Evolutionary conservation across 768 basidiomycete genomes (phyloP), one percentile per base, ranked within the genome.

Genomic region (Tylopilus sp.): DNA sequence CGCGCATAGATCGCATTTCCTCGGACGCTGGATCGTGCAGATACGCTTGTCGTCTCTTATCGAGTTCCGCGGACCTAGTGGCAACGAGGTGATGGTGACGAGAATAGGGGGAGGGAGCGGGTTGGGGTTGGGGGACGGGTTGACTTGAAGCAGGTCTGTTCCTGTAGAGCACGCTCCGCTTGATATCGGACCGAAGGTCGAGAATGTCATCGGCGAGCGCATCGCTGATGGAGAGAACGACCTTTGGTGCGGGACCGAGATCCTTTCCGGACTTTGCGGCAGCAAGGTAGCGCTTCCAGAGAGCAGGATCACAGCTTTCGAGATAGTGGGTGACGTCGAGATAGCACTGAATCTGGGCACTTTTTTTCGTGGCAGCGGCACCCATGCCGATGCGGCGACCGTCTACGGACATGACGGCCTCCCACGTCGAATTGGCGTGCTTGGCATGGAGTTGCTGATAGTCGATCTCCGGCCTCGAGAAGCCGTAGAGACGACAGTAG

Each of bases 301-400:
- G 77, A 1, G 77, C 78, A 0, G 79, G 76, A 67, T 98, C 95
- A 67, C 91, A 95, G 51, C 74, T 77, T 66, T 95, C 88, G 53
- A 98, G 80, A 67, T 97, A 96, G 48, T 84, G 80, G 1, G 86
- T 81, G 55, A 92, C 92, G 67, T 98, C 95, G 43, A 97, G 80
- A 67, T 88, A 96, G 66, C 87, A 91, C 56, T 80, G 78, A 13
- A 79, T 72, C 58, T 81, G 76, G 0, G 95, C 86, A 6, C 62
- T 64, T 71, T 93, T 94, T 73, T 96, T 97, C 63, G 56, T 81
- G 5, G 64, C 3, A 6, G 79, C 86, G 29, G 77, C 69, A 11
- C 92, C 95, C 65, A 94, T 75, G 6, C 95, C 95, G 54, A 98
- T 93, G 53, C 83, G 81, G 37, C 85, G 80, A 2, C 84, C 87